These are phyloP conservation scores for Tritrichomonas musculus DNA, from an alignment of 208 protist genomes.

Conservation along the genomic window DNA sequence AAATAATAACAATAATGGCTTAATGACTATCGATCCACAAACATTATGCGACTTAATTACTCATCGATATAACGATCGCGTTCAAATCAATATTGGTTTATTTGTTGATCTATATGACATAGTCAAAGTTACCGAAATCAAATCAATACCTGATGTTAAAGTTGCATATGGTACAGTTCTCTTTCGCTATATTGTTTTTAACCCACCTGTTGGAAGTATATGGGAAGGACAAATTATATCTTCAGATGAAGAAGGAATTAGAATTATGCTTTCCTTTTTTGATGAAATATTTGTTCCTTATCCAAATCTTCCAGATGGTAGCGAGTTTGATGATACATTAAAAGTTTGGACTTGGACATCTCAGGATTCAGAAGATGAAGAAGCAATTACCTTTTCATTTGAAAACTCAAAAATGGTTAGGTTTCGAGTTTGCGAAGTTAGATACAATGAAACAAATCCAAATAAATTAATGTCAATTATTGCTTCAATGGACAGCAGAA, in stretches of 20 bases:
- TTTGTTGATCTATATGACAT: conserved; percentile 4
- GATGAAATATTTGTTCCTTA: neutral
- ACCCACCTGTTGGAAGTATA: neutral
- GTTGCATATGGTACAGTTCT: neutral
- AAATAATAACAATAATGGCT: neutral
- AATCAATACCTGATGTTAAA: neutral
- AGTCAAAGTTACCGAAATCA: neutral
- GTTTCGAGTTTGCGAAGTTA: conserved; percentile 6
- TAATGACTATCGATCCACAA: conserved; percentile 18
- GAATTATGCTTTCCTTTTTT: neutral
- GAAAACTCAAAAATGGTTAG: neutral
- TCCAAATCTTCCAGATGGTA: neutral
- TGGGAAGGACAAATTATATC: neutral
- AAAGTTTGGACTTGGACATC: neutral
- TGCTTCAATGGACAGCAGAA: conserved; percentile 8
- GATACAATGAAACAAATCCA: neutral
- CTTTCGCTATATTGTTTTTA: conserved; percentile 22
- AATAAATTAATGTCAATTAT: neutral
- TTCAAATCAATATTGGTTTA: neutral
- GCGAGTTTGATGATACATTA: neutral
- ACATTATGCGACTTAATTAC: conserved; percentile 1
- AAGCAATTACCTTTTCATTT: neutral
- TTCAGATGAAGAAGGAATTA: neutral
- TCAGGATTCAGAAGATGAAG: neutral
- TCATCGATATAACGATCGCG: neutral